Evolutionary conservation across 2,329 filamentous ascomycete species (phyloP), one percentile per base, ranked within the genome.

Genomic region (Bipolaris zeicola): DNA sequence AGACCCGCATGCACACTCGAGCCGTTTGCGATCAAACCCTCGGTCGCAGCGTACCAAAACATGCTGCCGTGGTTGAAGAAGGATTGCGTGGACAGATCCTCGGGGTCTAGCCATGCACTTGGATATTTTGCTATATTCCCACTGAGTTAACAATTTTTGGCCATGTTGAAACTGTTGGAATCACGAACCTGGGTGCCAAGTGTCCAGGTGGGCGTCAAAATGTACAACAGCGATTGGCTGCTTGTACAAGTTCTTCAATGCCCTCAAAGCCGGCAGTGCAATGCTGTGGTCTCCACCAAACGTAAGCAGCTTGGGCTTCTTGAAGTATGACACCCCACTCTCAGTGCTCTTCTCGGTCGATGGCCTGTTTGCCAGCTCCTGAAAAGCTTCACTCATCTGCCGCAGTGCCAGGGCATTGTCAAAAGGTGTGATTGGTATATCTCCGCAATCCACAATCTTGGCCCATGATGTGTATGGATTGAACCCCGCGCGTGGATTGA

Each of bases 41-140:
- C 92, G 28, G 87, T 87, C 46, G 88, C 87, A 5, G 92, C 92
- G 64, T 94, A 84, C 89, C 91, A 94, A 82, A 96, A 96, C 87
- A 96, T 95, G 64, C 86, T 91, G 4, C 93, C 92, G 76, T 96
- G 92, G 70, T 88, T 96, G 79, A 96, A 95, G 65, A 88, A 85
- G 2, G 86, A 83, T 74, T 91, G 89, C 57, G 86, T 83, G 2
- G 83, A 84, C 6, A 80, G 76, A 50, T 81, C 76, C 16, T 75
- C 69, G 1, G 73, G 65, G 55, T 82, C 78, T 11, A 82, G 73
- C 92, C 92, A 96, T 52, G 87, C 86, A 14, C 84, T 87, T 0
- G 91, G 90, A 76, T 96, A 96, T 65, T 91, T 89, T 22, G 82
- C 84, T 2, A 91, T 90, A 72, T 94, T 88, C 91, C 28, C 10